A percentile compares a stretch with the other conserved stretches of the same genome.
Conservation (phyloP, 2,329 filamentous ascomycete genomes). For the Escovopsis sp. region DNA sequence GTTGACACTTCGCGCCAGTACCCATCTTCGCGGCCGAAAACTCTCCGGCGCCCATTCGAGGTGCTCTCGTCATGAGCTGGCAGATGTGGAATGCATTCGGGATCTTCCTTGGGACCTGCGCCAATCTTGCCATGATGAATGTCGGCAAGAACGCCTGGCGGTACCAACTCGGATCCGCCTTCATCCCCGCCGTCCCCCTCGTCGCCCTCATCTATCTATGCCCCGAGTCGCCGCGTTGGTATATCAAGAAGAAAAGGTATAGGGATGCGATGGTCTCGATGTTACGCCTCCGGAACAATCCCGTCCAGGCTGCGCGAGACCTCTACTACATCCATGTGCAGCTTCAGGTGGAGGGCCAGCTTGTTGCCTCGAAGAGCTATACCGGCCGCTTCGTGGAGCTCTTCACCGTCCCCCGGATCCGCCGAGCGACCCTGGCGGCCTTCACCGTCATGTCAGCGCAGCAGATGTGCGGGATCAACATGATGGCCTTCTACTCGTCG, state of each 20-base stretch:
- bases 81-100: conserved; percentile 53
- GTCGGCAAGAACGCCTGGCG: conserved; percentile 36
- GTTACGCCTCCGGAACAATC: conserved; percentile 34
- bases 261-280: conserved; percentile 44
- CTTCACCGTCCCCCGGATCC: conserved; percentile 54
- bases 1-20: conserved; percentile 24
- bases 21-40: conserved; percentile 68
- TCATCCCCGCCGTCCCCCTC: conserved; percentile 44
- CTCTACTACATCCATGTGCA: conserved; percentile 52
- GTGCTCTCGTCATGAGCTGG: conserved; percentile 73
- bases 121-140: conserved; percentile 35
- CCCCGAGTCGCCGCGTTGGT: conserved; percentile 51
- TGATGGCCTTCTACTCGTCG: conserved; percentile 63
- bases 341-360: conserved; percentile 42
- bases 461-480: conserved; percentile 58
- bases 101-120: conserved; percentile 45
- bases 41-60: conserved; percentile 52
- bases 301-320: conserved; percentile 44
- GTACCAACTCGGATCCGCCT: conserved; percentile 49
- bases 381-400: conserved; percentile 47
- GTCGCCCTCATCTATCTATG: conserved; percentile 48
- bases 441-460: conserved; percentile 70
- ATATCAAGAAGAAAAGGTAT: conserved; percentile 52
- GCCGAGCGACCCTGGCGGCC: conserved; percentile 60
- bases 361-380: conserved; percentile 39